These are phyloP conservation scores for Botrytis fabae DNA, from an alignment of 2,329 filamentous ascomycete genomes.

Conservation along the genomic window DNA sequence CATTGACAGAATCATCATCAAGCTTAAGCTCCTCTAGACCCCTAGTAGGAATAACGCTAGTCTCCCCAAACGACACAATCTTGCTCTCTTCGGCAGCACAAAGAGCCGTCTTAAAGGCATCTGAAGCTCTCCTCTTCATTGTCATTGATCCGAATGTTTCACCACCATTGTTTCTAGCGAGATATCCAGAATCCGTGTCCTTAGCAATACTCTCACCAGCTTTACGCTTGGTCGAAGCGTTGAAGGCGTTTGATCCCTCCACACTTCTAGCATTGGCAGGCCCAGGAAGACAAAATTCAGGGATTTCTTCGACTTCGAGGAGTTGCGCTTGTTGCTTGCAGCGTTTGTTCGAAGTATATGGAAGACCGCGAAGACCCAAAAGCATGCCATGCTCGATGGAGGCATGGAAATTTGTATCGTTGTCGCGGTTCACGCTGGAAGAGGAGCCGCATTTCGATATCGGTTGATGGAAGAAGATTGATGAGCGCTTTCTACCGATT, in stretches of 20 bases:
- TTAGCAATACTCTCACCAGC: not conserved
- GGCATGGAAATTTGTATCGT: not conserved
- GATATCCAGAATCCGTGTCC: not conserved
- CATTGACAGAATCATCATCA: not conserved
- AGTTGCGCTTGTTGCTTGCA: not conserved
- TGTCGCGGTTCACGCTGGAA: not conserved
- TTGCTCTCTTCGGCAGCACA: too few species aligned
- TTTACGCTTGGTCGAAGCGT: not conserved
- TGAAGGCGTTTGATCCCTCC: not conserved
- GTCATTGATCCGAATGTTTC: not conserved
- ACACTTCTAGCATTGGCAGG: not conserved
- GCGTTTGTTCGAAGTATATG: too few species aligned
- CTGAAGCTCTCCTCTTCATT: not conserved
- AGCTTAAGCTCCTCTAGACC: not conserved
- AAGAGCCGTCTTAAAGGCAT: too few species aligned
- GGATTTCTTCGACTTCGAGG: not conserved
- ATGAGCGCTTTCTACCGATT: conserved; percentile 8
- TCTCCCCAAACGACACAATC: not conserved
- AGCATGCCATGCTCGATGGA: not conserved
- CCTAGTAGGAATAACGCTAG: not conserved
- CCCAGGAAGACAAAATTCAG: not conserved
- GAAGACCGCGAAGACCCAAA: not conserved
- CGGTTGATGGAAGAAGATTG: not conserved
- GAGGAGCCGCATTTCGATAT: too few species aligned
- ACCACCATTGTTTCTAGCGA: too few species aligned